A percentile compares a stretch with the other conserved stretches of the same genome.
These are phyloP conservation scores for Penicillium sumatraense DNA, from an alignment of 2,329 filamentous ascomycete genomes.

Conservation along the genomic window DNA sequence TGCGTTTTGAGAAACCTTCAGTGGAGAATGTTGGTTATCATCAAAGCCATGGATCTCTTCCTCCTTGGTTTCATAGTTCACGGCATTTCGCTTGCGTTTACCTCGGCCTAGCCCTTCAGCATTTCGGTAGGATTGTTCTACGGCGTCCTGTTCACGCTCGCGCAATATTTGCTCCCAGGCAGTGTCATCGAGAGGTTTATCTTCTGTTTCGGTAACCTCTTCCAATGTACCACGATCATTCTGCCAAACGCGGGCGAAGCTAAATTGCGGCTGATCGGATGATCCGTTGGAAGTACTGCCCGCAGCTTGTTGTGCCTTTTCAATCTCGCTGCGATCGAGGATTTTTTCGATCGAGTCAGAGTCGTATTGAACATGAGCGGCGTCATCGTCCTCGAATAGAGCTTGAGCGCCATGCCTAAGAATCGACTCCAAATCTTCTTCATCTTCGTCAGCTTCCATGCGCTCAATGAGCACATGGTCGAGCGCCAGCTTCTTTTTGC, in stretches of 20 bases:
- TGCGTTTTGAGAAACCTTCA: constrained; percentile 23
- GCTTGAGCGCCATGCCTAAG: constrained; percentile 85
- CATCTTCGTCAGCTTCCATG: constrained; percentile 83
- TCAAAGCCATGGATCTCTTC: constrained; percentile 18
- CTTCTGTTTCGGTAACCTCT: constrained; percentile 58
- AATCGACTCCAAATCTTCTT: constrained; percentile 82
- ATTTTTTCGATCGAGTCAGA: constrained; percentile 81
- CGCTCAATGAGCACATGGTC: constrained; percentile 94
- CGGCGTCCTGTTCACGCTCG: constrained; percentile 77
- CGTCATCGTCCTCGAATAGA: constrained; percentile 75
- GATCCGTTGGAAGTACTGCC: not conserved
- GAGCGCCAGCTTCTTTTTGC: constrained; percentile 92
- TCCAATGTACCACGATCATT: constrained; percentile 74
- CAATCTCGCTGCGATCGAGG: constrained; percentile 81
- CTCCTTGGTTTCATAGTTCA: constrained; percentile 31
- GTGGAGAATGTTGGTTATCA: constrained; percentile 21
- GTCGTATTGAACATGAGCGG: constrained; percentile 79
- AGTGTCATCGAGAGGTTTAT: constrained; percentile 62
- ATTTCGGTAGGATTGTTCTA: constrained; percentile 69
- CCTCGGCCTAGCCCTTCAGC: constrained; percentile 83
- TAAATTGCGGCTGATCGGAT: constrained; percentile 77
- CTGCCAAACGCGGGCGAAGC: constrained; percentile 88
- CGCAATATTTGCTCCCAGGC: constrained; percentile 91
- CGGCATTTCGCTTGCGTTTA: constrained; percentile 69
- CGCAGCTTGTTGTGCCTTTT: constrained; percentile 69